A percentile compares a stretch with the other conserved stretches of the same genome.
phyloP scores from a whole-genome alignment of 257 asterid species.

The Solanum commersonii region DNA sequence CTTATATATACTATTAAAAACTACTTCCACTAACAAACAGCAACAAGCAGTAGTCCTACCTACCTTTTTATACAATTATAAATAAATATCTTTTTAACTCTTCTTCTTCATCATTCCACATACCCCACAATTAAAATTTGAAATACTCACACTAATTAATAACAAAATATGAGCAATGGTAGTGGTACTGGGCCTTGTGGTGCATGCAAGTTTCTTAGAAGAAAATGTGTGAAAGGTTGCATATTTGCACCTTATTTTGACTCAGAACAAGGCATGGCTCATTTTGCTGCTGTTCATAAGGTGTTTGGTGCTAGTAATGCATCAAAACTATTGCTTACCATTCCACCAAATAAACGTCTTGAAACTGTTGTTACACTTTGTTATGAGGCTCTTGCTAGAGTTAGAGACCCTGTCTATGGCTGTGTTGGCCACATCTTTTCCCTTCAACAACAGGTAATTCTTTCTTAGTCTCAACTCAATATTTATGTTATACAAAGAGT shows the following conservation, averaged over 20 bases:
- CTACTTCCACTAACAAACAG: background rate
- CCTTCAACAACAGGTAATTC: conserved; percentile 28
- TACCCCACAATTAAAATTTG: background rate
- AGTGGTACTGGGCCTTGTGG: conserved; percentile 24
- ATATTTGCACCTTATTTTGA: conserved; percentile 35
- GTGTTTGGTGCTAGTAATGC: conserved; percentile 40
- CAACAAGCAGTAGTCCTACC: background rate
- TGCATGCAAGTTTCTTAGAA: conserved; percentile 35
- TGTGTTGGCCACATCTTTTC: conserved; percentile 25
- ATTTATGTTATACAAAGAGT: no score
- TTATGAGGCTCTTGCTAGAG: conserved; percentile 31
- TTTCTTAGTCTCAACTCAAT: no score
- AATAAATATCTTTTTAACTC: background rate
- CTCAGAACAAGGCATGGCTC: conserved; percentile 21
- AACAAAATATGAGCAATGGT: conserved; percentile 5
- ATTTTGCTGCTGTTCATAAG: conserved; percentile 35
- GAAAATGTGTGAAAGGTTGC: conserved; percentile 29
- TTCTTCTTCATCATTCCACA: background rate
- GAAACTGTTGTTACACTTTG: conserved; percentile 30
- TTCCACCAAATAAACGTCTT: conserved; percentile 23
- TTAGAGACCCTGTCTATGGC: conserved; percentile 36
- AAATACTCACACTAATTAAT: background rate
- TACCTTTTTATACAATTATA: background rate
- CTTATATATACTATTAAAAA: background rate
- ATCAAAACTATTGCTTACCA: conserved; percentile 16